Percentiles rank a stretch among this genome's conserved stretches.
Evolutionary conservation across 2,329 filamentous ascomycete genomes (phyloP).

Genomic region (Ophiostoma angusticollis): DNA sequence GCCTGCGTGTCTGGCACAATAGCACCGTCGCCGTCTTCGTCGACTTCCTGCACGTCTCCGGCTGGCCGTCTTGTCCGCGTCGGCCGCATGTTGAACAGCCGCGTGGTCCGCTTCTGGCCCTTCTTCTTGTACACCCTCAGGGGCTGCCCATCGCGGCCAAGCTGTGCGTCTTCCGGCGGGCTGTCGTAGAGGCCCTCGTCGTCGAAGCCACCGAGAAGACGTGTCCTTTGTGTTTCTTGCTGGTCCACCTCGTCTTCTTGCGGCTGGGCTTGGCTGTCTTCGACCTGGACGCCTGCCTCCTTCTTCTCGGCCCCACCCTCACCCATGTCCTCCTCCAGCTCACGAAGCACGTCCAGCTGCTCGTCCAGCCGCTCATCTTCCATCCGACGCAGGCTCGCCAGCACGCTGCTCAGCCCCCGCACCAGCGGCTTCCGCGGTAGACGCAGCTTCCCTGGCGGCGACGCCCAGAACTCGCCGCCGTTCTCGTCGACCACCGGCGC

Average conservation of each 20-base stretch:
- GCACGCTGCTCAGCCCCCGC: constrained; percentile 60
- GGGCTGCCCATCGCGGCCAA: constrained; percentile 40
- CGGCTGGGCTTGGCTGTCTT: constrained; percentile 27
- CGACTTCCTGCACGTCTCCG: constrained; percentile 20
- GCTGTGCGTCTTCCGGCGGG: constrained; percentile 34
- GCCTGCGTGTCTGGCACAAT: constrained; percentile 28
- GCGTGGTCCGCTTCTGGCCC: constrained; percentile 67
- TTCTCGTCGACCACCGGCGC: constrained; percentile 45
- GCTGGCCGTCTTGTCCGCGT: constrained; percentile 35
- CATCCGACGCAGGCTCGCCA: constrained; percentile 55
- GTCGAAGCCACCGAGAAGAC: constrained; percentile 48
- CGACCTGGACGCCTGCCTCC: constrained; percentile 22
- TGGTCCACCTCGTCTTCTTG: too few relatives aligned
- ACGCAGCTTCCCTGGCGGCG: constrained; percentile 35
- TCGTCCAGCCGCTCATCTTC: constrained; percentile 60
- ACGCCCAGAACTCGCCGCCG: constrained; percentile 29
- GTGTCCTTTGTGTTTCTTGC: constrained; percentile 17
- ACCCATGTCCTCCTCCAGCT: constrained; percentile 44
- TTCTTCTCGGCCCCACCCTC: constrained; percentile 12
- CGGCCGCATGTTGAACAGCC: constrained; percentile 51
- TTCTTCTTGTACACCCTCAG: constrained; percentile 66
- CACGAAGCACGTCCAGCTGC: constrained; percentile 60
- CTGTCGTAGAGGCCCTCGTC: constrained; percentile 48
- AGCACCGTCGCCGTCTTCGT: constrained; percentile 26
- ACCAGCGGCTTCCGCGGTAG: constrained; percentile 50